Evolutionary conservation across 1,139 yeast species (phyloP).

Genomic region (Lodderomyces parapsilosis): DNA sequence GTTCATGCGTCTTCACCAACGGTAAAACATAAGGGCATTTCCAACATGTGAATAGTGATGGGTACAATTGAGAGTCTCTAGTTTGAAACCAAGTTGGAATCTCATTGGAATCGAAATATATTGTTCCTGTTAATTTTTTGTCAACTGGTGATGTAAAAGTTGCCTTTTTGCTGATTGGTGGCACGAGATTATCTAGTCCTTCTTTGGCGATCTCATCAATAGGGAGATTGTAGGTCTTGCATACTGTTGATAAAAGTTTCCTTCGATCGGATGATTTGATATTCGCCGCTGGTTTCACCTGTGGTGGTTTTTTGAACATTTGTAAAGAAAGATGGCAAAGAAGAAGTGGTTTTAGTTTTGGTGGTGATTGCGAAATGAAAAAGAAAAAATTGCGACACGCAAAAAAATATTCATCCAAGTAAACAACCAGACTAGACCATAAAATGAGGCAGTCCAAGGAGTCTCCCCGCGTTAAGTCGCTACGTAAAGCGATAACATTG

Average conservation of each 20-base stretch:
- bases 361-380: slow-evolving; percentile 1
- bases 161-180: slow-evolving; percentile 64
- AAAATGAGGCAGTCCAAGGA: slow-evolving; percentile 7
- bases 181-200: slow-evolving; percentile 50
- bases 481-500: slow-evolving; percentile 16
- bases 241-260: slow-evolving; percentile 50
- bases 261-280: slow-evolving; percentile 82
- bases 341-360: background rate
- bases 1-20: slow-evolving; percentile 65
- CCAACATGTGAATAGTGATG: slow-evolving; percentile 77
- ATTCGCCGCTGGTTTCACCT: slow-evolving; percentile 72
- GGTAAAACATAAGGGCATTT: slow-evolving; percentile 65
- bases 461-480: slow-evolving; percentile 2
- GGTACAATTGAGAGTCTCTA: slow-evolving; percentile 57
- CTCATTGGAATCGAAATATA: slow-evolving; percentile 63
- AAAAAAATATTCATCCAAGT: background rate
- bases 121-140: slow-evolving; percentile 46
- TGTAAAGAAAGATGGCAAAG: background rate
- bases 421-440: background rate
- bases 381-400: background rate
- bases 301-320: slow-evolving; percentile 67
- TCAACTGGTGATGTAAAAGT: slow-evolving; percentile 57
- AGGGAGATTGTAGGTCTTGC: slow-evolving; percentile 45
- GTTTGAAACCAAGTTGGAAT: slow-evolving; percentile 73
- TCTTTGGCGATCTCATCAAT: slow-evolving; percentile 45